These are phyloP conservation scores for Rhizomucor pusillus DNA, from an alignment of 371 early-diverging fungal genomes.

Conservation along the genomic window DNA sequence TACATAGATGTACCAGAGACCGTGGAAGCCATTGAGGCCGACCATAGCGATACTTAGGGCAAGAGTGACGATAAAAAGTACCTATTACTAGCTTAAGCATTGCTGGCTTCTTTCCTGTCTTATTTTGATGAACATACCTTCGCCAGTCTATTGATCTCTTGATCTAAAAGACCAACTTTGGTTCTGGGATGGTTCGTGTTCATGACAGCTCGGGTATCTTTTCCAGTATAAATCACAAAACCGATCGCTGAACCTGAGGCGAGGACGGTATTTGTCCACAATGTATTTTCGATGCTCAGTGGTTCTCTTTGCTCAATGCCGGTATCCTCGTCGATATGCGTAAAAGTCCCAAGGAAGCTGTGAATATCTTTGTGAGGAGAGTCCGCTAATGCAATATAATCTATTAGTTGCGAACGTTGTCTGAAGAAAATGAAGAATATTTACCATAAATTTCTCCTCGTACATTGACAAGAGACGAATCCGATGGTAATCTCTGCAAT, in stretches of 20 bases:
- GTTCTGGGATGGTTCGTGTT: conserved; percentile 96
- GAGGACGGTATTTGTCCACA: conserved; percentile 98
- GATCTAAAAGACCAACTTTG: conserved; percentile 95
- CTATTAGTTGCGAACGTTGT: too few species aligned
- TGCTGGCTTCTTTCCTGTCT: too few species aligned
- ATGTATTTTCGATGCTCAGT: conserved; percentile 89
- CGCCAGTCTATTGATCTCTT: conserved; percentile 91
- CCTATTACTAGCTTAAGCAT: conserved; percentile 33
- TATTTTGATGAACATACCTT: conserved; percentile 56
- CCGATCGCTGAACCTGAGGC: conserved; percentile 94
- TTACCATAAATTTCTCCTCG: conserved; percentile 76
- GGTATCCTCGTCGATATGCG: conserved; percentile 44
- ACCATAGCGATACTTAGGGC: conserved; percentile 86
- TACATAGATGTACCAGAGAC: conserved; percentile 88
- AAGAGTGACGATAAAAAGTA: conserved; percentile 83
- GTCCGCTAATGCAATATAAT: conserved; percentile 69
- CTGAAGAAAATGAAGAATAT: background rate
- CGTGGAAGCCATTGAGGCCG: conserved; percentile 85
- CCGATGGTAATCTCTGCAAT: conserved; percentile 68
- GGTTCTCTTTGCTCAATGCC: conserved; percentile 61
- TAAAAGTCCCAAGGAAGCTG: conserved; percentile 88
- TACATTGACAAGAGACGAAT: conserved; percentile 56
- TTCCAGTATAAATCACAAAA: conserved; percentile 96
- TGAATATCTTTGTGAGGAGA: conserved; percentile 97
- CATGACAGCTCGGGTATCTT: conserved; percentile 96